Evolutionary conservation across 352 stramenopile species (phyloP).

Genomic region (Phytophthora megakarya): DNA sequence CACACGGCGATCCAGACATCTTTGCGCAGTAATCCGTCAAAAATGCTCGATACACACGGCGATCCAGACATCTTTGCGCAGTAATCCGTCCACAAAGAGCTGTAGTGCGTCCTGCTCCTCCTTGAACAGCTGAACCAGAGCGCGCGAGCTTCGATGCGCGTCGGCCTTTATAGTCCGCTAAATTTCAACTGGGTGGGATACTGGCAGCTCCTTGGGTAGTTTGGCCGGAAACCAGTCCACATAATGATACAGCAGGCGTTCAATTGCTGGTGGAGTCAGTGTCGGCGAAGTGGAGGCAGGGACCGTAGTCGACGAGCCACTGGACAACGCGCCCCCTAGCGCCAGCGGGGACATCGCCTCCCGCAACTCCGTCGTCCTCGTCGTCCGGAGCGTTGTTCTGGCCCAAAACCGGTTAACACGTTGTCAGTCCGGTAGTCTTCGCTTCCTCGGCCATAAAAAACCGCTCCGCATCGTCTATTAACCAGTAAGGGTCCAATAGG

Average conservation of each 20-base stretch:
- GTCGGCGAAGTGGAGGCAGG: neutral
- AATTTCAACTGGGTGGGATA: conserved; percentile 8
- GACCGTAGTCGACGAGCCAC: too few relatives aligned
- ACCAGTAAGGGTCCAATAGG: neutral
- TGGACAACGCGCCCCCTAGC: neutral
- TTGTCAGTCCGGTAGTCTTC: neutral
- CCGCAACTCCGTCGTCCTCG: neutral
- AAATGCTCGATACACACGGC: conserved; percentile 26
- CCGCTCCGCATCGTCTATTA: neutral
- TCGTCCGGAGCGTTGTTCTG: too few relatives aligned
- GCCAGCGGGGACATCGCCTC: neutral
- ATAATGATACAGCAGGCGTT: neutral
- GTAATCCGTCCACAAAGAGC: conserved; percentile 11
- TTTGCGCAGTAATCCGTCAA: conserved; percentile 20
- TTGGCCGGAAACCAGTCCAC: neutral
- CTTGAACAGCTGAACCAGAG: conserved; percentile 12
- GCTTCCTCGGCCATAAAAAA: neutral
- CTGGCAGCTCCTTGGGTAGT: conserved; percentile 12
- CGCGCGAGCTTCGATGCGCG: conserved; percentile 6
- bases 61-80: conserved; percentile 17
- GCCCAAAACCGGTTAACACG: too few relatives aligned
- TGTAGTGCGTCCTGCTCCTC: conserved; percentile 12
- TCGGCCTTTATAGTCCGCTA: conserved; percentile 12
- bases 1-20: conserved; percentile 7
- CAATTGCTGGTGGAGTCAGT: neutral